Evolutionary conservation across 306 rosid genomes (phyloP).

Genomic region (Lagenaria siceraria): DNA sequence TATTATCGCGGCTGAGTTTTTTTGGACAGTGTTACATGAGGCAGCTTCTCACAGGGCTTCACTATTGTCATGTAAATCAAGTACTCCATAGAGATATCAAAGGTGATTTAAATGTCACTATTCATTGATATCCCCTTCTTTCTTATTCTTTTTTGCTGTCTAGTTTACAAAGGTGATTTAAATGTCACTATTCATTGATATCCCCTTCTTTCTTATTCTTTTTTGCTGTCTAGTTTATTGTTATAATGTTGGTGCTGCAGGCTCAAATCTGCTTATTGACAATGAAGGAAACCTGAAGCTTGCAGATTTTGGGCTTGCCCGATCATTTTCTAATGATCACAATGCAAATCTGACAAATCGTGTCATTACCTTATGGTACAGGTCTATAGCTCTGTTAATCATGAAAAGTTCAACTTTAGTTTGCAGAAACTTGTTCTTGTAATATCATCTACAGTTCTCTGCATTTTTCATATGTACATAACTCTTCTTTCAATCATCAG

Average conservation of each 20-base stretch:
- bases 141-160: not conserved
- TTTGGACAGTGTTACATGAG: slow-evolving; percentile 33
- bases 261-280: slow-evolving; percentile 44
- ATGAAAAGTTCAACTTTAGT: not conserved
- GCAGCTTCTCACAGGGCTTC: slow-evolving; percentile 43
- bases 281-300: slow-evolving; percentile 49
- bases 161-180: slow-evolving; percentile 21
- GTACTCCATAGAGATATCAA: slow-evolving; percentile 45
- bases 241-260: slow-evolving; percentile 12
- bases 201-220: not conserved
- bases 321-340: slow-evolving; percentile 43
- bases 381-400: slow-evolving; percentile 17
- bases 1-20: not conserved
- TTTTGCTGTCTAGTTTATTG: not conserved
- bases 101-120: slow-evolving; percentile 14
- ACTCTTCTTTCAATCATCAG: not conserved
- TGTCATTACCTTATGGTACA: slow-evolving; percentile 45
- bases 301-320: slow-evolving; percentile 51
- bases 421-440: not conserved
- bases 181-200: not conserved
- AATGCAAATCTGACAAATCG: slow-evolving; percentile 48
- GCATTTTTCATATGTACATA: not conserved
- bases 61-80: slow-evolving; percentile 47
- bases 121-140: not conserved
- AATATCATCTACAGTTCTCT: not conserved